Base-by-base conservation (phyloP, 83 land plant genomes). In the Larix sibirica region DNA sequence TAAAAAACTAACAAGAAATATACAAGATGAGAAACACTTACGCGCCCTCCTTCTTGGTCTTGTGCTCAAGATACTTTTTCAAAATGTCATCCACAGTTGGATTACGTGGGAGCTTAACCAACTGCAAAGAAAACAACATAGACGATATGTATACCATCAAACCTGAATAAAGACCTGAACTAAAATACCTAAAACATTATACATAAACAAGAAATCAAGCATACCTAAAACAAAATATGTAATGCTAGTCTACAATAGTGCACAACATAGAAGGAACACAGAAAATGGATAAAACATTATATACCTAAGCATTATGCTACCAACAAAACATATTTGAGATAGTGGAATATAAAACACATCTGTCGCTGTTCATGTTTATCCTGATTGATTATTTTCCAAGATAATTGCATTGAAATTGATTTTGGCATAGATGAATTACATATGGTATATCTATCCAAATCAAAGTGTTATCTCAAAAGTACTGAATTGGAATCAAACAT, bases 21-120 rank as follows among this genome's bases (percentile, higher is more conserved):
- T 73, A 7, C 54, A 73, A 73, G n/a, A 69, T 33, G 23, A 60
- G 24, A 56, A 20, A 80, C 28, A 88, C 98, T 90, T 85, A 90
- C 91, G 54, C 84, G 82, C 90, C 87, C 81, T 92, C 95, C 83
- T 93, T 94, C 87, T 96, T 95, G 31, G 92, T 82, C 84, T 94
- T 93, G 86, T 93, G 90, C 14, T 96, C 97, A 71, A 93, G 84
- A 79, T 96, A 97, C 85, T 89, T 93, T 77, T 91, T 91, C 60
- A 97, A 77, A 31, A 97, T 96, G 42, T 96, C 96, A 83, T 97
- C 98, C 76, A 93, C 96, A 79, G 83, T 91, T 67, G 98, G 99
- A 50, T 79, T 83, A 6, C 98, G 90, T 13, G 99, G 99, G 81
- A 97, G 97, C 88, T 92, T 94, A 33, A 96, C 91, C 81, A 96